Base-by-base conservation (phyloP, 2,329 filamentous ascomycete species). In the Cladorrhinum sp. region DNA sequence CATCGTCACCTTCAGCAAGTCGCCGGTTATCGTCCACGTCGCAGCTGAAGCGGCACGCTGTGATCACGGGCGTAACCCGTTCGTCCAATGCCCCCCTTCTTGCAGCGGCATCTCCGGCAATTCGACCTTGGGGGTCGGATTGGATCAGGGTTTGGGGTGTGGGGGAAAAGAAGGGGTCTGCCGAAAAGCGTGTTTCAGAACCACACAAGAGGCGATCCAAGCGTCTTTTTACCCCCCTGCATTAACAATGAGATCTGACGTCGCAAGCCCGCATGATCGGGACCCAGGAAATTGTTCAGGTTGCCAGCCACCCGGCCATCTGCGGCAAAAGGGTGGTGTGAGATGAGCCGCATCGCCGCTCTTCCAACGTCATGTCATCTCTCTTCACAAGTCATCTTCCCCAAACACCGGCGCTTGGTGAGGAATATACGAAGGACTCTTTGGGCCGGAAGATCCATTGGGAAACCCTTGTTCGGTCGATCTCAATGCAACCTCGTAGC, bases 261-360 rank as follows among this genome's bases (percentile, higher is more conserved):
- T 66, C 62, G 64, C 65, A 68, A 60, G 60, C 63, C 65, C 66
- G 65, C 66, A 63, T 66, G 53, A 66, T 69, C 62, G 62, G 65
- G 64, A 66, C 65, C 63, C 50, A 59, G 62, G 58, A 64, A 66
- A 64, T 66, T 63, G 62, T 58, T 24, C 62, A 60, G 63, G 54
- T 46, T 20, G 18, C 42, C 42, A 46, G 42, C 42, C 42, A 61
- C 61, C 64, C 61, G 61, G 60, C 60, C 57, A 58, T 58, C 42
- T 57, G 60, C 64, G 60, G 60, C 51, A 61, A 46, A 46, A 16
- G n/a, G 42, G 42, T 46, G n/a, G 42, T 46, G 36, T 42, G 24
- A 58, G 50, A 63, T 62, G 63, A 68, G 66, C 68, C 66, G 66
- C 68, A 68, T 69, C 63, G 62, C 58, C 54, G 36, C 33, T 53